A percentile compares a stretch with the other conserved stretches of the same genome.
These are phyloP conservation scores for Lodderomyces parapsilosis DNA, from an alignment of 1,139 yeast genomes.

Conservation along the genomic window DNA sequence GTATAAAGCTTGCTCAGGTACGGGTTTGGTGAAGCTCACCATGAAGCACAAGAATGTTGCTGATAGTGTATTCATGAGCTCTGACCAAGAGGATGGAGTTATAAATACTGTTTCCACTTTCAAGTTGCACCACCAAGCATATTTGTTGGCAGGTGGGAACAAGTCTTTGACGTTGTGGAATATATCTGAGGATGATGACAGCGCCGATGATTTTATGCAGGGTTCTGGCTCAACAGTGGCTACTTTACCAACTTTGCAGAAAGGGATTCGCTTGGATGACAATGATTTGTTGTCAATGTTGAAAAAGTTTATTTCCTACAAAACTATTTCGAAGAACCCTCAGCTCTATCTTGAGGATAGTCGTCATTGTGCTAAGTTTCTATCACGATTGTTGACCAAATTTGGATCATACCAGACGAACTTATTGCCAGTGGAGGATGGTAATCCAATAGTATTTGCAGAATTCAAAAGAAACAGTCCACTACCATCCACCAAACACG, in stretches of 20 bases:
- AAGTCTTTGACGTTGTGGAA: slow-evolving; percentile 39
- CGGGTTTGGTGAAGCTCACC: slow-evolving; percentile 53
- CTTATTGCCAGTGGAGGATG: slow-evolving; percentile 67
- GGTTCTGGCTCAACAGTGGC: slow-evolving; percentile 12
- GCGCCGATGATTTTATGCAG: slow-evolving; percentile 5
- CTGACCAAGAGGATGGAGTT: slow-evolving; percentile 19
- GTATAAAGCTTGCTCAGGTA: slow-evolving; percentile 54
- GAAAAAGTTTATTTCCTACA: slow-evolving; percentile 60
- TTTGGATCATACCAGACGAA: slow-evolving; percentile 73
- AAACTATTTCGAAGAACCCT: slow-evolving; percentile 76
- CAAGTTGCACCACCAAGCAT: slow-evolving; percentile 21
- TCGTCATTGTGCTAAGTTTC: slow-evolving; percentile 79
- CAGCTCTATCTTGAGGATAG: slow-evolving; percentile 71
- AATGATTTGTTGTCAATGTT: slow-evolving; percentile 66
- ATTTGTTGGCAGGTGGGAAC: slow-evolving; percentile 39
- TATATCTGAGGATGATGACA: slow-evolving; percentile 23
- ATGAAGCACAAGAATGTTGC: slow-evolving; percentile 27
- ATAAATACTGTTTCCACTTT: slow-evolving; percentile 28
- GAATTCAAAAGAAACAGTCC: slow-evolving; percentile 50
- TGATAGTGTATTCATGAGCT: slow-evolving; percentile 14
- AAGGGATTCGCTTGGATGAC: slow-evolving; percentile 28
- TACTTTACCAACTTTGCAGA: slow-evolving; percentile 1
- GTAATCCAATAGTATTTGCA: slow-evolving; percentile 84
- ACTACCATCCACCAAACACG: slow-evolving; percentile 7
- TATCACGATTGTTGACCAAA: slow-evolving; percentile 59